Percentiles rank a stretch among this genome's conserved stretches.
phyloP scores from a whole-genome alignment of 2,329 filamentous ascomycete species.

The Talaromyces atroroseus region DNA sequence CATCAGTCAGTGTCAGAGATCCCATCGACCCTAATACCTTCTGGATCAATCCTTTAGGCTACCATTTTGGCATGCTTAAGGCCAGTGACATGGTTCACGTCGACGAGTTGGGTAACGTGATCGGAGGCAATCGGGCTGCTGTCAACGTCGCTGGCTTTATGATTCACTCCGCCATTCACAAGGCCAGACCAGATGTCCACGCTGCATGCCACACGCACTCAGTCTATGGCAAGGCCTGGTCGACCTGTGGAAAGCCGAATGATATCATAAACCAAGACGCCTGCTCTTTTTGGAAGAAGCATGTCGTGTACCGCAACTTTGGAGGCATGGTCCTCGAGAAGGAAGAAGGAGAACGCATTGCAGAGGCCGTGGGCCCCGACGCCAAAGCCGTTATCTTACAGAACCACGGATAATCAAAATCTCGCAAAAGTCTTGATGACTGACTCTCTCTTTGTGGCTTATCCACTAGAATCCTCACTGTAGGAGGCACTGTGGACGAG shows the following conservation, averaged over 20 bases:
- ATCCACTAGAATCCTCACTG: no score
- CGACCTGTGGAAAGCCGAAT: background rate
- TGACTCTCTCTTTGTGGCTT: no score
- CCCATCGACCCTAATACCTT: slow-evolving; percentile 19
- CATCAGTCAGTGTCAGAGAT: slow-evolving; percentile 38
- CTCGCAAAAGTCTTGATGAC: no score
- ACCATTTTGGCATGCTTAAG: background rate
- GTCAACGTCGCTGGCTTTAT: background rate
- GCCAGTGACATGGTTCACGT: background rate
- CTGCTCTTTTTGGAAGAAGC: background rate
- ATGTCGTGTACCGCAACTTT: slow-evolving; percentile 15
- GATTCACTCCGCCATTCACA: background rate
- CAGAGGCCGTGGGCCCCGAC: slow-evolving; percentile 22
- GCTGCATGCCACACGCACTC: background rate
- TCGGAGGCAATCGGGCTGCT: background rate
- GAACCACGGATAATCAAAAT: slow-evolving; percentile 31
- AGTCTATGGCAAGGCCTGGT: background rate
- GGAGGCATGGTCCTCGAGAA: slow-evolving; percentile 43
- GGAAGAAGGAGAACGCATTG: slow-evolving; percentile 43
- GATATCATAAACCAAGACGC: background rate
- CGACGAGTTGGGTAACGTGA: background rate
- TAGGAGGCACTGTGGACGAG: no score
- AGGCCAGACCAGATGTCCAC: background rate
- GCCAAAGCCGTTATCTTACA: slow-evolving; percentile 21
- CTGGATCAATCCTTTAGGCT: background rate